phyloP scores from a whole-genome alignment of 305 asterid species.

The Fraxinus latifolia region DNA sequence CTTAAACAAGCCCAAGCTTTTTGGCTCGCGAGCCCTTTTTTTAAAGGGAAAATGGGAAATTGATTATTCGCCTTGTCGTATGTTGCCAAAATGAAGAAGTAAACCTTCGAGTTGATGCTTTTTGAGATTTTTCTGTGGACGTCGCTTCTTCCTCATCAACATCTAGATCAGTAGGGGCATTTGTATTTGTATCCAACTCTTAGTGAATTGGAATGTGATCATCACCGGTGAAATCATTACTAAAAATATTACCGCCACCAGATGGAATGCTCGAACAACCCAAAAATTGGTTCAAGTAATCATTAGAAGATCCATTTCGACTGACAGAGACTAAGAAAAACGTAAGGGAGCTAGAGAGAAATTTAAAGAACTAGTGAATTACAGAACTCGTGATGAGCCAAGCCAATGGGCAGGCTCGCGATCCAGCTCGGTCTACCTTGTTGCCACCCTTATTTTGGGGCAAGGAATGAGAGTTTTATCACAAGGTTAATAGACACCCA shows the following conservation, averaged over 20 bases:
- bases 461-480: neutral
- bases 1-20: too few species aligned
- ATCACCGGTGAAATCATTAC: neutral
- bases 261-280: neutral
- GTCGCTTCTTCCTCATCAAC: neutral
- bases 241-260: neutral
- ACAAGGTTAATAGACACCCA: neutral
- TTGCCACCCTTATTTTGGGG: neutral
- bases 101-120: neutral
- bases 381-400: neutral
- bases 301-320: neutral
- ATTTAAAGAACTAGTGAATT: neutral
- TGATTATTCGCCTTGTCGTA: neutral
- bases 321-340: neutral
- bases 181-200: neutral
- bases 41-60: neutral
- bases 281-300: neutral
- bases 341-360: neutral
- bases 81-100: neutral
- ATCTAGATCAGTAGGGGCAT: neutral
- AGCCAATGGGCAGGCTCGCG: neutral
- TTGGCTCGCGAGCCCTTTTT: too few species aligned
- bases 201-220: neutral
- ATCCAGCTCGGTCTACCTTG: neutral
- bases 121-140: neutral